Evolutionary conservation across 2,329 filamentous ascomycete genomes (phyloP), one percentile per base, ranked within the genome.

Genomic region (Aplosporella prunicola): DNA sequence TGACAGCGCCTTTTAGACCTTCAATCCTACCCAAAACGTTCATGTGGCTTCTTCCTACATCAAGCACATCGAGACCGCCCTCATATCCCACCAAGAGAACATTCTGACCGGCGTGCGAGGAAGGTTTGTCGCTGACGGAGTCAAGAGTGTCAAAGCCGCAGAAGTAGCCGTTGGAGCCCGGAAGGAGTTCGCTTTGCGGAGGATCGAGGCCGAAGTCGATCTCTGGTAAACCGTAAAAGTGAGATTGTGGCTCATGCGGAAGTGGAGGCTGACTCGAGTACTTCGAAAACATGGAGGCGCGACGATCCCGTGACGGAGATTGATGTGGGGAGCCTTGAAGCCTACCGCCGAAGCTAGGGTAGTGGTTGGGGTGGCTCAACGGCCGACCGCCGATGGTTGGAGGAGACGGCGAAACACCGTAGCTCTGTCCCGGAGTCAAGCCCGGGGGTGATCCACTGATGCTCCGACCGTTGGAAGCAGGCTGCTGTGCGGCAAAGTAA

Each of bases 41-140:
- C 37, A 85, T 58, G 32, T 81, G 82, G 43, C 78, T 77, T 51
- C 80, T 83, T 28, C 78, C 76, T 20, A 93, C 71, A 14, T 76
- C 69, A 46, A 84, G 80, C 11, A 94, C 72, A 45, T 89, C 81
- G 33, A 95, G 55, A 1, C 80, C 80, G 27, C 85, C 84, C 54
- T 93, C 82, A 47, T 79, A 86, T 2, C 88, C 88, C 7, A 85
- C 74, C 4, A 94, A 60, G 29, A 87, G 66, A 17, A 83, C 76
- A 56, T 81, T 80, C 51, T 82, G 72, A 17, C 38, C 39, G 37
- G 63, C 52, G 9, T 52, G 49, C 18, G 49, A 56, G 9, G 63
- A 57, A 1, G 60, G 57, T 16, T 68, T 67, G 39, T 64, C 57
- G 5, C 66, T 64, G 3, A 63, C 58, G 44, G 57, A 61, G 22